Percentiles rank a stretch among this genome's conserved stretches.
Evolutionary conservation across 2,329 filamentous ascomycete genomes (phyloP).

Genomic region (Ceratocystis huliohia): DNA sequence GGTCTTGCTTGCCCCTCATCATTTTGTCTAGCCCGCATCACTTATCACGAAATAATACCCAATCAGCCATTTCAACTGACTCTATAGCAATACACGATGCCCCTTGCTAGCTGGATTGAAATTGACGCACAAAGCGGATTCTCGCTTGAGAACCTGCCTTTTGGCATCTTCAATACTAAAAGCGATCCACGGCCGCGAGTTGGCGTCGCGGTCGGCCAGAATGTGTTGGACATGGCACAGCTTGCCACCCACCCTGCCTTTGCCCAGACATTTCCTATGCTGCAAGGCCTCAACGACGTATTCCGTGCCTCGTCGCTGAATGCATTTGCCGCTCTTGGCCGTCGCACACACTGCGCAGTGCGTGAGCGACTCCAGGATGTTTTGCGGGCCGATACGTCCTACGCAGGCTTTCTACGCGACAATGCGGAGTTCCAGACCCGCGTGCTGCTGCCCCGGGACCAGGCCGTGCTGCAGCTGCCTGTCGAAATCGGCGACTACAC

Average conservation of each 20-base stretch:
- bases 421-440: not conserved
- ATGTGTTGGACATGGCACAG: conserved; percentile 47
- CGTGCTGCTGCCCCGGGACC: not conserved
- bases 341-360: conserved; percentile 51
- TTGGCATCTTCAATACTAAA: conserved; percentile 56
- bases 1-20: not conserved
- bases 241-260: conserved; percentile 22
- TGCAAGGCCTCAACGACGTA: conserved; percentile 10
- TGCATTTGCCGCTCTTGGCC: conserved; percentile 55
- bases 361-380: conserved; percentile 51
- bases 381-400: conserved; percentile 38
- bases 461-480: conserved; percentile 40
- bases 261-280: conserved; percentile 12
- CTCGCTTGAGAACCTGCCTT: conserved; percentile 61
- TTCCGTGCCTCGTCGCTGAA: conserved; percentile 46
- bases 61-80: not conserved
- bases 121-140: conserved; percentile 34
- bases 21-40: not conserved
- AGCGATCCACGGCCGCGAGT: conserved; percentile 41
- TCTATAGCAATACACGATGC: not conserved
- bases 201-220: conserved; percentile 56
- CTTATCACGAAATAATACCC: not conserved
- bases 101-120: conserved; percentile 23
- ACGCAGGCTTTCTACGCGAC: conserved; percentile 16
- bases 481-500: conserved; percentile 65